Base-by-base conservation (phyloP, 768 basidiomycete genomes). In the Lyophyllum semitale region DNA sequence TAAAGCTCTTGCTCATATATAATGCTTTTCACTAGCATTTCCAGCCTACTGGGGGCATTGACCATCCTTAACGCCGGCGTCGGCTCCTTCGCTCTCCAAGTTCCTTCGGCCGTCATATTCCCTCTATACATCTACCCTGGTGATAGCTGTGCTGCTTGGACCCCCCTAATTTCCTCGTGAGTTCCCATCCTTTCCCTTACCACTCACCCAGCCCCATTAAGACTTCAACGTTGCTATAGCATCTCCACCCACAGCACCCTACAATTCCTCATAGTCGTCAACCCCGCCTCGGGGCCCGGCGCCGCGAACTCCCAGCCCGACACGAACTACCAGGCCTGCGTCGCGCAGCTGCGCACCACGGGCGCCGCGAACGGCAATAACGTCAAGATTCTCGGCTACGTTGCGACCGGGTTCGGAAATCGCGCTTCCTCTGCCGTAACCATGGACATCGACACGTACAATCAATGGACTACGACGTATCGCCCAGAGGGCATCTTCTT, bases 401-500 rank as follows among this genome's bases (percentile, higher is more conserved):
- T 75, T 1, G 43, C 40, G 1, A 71, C 71, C 6, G 60, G 60
- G 8, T 61, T 55, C 23, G 69, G 67, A 2, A 32, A 20, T 6
- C 66, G 68, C 8, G 47, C 46, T 18, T 47, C 55, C n/a, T 41
- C 64, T 2, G 57, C 48, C 18, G 67, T 76, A 11, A 58, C 22
- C 15, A 41, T 57, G 6, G 71, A 73, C 27, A 61, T 74, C 32
- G 40, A 64, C 26, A 71, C 68, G 6, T 76, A 74, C 47, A 57
- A 54, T 4, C 52, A 57, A 1, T 75, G 74, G 74, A 50, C 53
- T 0, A 49, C 58, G 9, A 51, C 67, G 1, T 75, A 73, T 53
- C 51, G 61, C 9, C 64, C 62, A 0, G 61, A 68, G 18, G 73
- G 74, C 1, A 71, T 76, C 18, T 74, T 74, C 57, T 72, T 73